phyloP scores from a whole-genome alignment of 1,284 basidiomycete species.

The Cryptococcus amylolentus region DNA sequence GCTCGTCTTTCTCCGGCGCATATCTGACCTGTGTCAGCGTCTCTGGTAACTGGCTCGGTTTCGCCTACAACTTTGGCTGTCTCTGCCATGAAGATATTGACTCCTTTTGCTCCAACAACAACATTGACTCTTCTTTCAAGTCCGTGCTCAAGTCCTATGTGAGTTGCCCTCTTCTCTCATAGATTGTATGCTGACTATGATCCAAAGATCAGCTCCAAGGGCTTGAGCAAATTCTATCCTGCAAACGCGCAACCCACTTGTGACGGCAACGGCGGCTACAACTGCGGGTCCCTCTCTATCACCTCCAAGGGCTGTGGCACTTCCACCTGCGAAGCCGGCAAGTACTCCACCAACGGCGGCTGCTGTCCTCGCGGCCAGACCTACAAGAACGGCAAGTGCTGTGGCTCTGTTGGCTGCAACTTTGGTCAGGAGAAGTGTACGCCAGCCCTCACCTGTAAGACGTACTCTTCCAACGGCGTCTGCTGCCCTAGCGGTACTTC shows the following conservation, averaged over 20 bases:
- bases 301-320: slow-evolving; percentile 19
- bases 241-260: slow-evolving; percentile 34
- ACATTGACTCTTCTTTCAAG: slow-evolving; percentile 17
- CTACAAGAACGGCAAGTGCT: slow-evolving; percentile 30
- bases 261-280: slow-evolving; percentile 31
- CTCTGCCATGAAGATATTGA: slow-evolving; percentile 30
- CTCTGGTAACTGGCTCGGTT: slow-evolving; percentile 12
- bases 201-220: slow-evolving; percentile 11
- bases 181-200: slow-evolving; percentile 3
- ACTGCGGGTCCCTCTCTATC: slow-evolving; percentile 26
- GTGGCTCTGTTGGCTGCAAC: slow-evolving; percentile 24
- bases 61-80: slow-evolving; percentile 36
- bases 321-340: slow-evolving; percentile 14
- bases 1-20: slow-evolving; percentile 6
- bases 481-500: slow-evolving; percentile 52
- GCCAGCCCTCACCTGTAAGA: slow-evolving; percentile 26
- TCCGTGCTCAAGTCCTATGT: slow-evolving; percentile 21
- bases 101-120: slow-evolving; percentile 26
- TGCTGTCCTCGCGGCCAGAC: slow-evolving; percentile 36
- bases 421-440: slow-evolving; percentile 19
- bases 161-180: slow-evolving; percentile 8
- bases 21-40: slow-evolving; percentile 24
- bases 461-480: slow-evolving; percentile 59
- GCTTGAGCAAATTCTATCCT: slow-evolving; percentile 21
- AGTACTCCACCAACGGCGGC: slow-evolving; percentile 27